Evolutionary conservation across 208 protist species (phyloP), one percentile per base, ranked within the genome.

Genomic region (Crithidia sp.): DNA sequence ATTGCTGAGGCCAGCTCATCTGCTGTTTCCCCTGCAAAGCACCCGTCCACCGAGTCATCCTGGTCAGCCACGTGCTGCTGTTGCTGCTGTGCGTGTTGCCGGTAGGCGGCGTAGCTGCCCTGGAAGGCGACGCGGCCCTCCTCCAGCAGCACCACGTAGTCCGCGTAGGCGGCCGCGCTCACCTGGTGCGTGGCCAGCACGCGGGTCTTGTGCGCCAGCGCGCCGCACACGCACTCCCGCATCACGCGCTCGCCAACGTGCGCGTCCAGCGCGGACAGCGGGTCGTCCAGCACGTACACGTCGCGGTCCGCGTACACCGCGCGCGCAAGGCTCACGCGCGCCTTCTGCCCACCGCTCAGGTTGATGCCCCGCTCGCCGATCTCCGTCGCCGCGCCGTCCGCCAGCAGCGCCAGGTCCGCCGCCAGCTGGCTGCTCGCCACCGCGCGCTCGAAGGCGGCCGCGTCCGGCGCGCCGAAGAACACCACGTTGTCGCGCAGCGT

Each of bases 171-270:
- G 6, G 98, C 44, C 16, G 90, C 95, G 73, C 98, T 91, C 41
- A 98, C 47, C 71, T 97, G 90, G 85, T 99, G 96, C 14, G 96
- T 98, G 13, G 97, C 93, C 0, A 99, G 78, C 6, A 99, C 65
- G 17, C 91, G 82, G 5, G 96, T 98, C 68, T 93, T 97, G 60
- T 62, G 60, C 12, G 66, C 71, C 17, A 99, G 81, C 39, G 69
- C 44, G 50, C 95, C 81, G 52, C 77, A 63, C n/a, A 92, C 54
- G 56, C 79, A 76, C 68, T 90, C 77, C 3, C 56, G 67, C 73
- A 94, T 79, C 40, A 96, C 78, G 36, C 72, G 77, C 57, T 84
- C 73, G 56, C 79, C 86, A 5, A 98, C 91, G 41, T 94, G 82
- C 40, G 85, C 87, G 81, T 98, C 97, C 19, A 99, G 92, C n/a